A percentile compares a stretch with the other conserved stretches of the same genome.
Conservation (phyloP, 768 basidiomycete genomes). For the Pulveroboletus ravenelii region DNA sequence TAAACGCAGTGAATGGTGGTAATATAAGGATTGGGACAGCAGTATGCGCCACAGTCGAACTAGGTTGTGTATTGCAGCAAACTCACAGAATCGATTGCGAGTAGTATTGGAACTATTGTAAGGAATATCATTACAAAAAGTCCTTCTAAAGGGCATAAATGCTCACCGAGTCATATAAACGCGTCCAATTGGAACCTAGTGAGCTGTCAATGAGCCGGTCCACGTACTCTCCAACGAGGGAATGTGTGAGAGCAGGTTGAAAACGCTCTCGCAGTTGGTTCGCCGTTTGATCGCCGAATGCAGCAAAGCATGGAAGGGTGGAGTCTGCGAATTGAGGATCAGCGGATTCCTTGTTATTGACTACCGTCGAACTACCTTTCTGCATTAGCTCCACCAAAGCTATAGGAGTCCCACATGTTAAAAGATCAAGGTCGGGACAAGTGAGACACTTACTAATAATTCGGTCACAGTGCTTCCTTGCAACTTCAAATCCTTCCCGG, state of each 20-base stretch:
- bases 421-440: background rate
- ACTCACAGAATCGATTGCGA: constrained; percentile 79
- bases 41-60: background rate
- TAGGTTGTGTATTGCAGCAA: constrained; percentile 1
- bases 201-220: constrained; percentile 87
- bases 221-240: constrained; percentile 80
- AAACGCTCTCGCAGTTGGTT: constrained; percentile 87
- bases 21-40: background rate
- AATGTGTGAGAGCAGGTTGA: constrained; percentile 84
- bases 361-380: constrained; percentile 53
- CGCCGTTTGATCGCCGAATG: constrained; percentile 89
- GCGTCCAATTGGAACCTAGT: constrained; percentile 89
- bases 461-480: constrained; percentile 93
- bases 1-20: background rate
- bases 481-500: constrained; percentile 89
- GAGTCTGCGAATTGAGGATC: constrained; percentile 53
- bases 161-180: constrained; percentile 90
- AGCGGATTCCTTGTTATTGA: background rate
- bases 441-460: constrained; percentile 68
- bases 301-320: constrained; percentile 82
- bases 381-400: constrained; percentile 97
- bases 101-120: constrained; percentile 81
- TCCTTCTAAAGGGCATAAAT: background rate
- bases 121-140: background rate
- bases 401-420: constrained; percentile 24